Conservation (phyloP, 2,329 filamentous ascomycete species). For the Ploettnerulaceae sp. region DNA sequence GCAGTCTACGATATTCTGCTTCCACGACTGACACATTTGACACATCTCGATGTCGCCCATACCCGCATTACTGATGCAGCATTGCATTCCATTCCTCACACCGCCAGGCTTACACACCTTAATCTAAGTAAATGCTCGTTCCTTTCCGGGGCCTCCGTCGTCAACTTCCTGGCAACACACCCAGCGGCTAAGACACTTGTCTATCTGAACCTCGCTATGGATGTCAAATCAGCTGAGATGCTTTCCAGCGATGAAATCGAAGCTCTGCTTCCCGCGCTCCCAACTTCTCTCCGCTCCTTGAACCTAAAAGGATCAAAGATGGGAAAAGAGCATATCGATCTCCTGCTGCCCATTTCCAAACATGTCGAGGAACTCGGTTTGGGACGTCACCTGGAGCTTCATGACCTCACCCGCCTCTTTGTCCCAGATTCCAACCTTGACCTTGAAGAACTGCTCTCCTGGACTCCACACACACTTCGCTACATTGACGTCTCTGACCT, state of each 20-base stretch:
- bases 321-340: slow-evolving; percentile 56
- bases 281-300: slow-evolving; percentile 63
- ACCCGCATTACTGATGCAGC: slow-evolving; percentile 71
- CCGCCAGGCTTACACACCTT: slow-evolving; percentile 69
- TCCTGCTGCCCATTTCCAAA: slow-evolving; percentile 61
- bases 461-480: slow-evolving; percentile 57
- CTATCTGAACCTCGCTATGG: slow-evolving; percentile 69
- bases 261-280: slow-evolving; percentile 60
- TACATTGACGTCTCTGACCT: slow-evolving; percentile 77
- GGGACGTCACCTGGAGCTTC: slow-evolving; percentile 60
- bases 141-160: slow-evolving; percentile 60
- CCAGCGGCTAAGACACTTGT: slow-evolving; percentile 63
- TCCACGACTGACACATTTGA: slow-evolving; percentile 64
- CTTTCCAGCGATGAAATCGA: slow-evolving; percentile 62
- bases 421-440: slow-evolving; percentile 22
- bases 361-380: slow-evolving; percentile 73
- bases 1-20: slow-evolving; percentile 64
- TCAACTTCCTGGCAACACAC: slow-evolving; percentile 67
- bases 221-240: slow-evolving; percentile 67
- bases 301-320: slow-evolving; percentile 73
- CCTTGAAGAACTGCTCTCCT: slow-evolving; percentile 37
- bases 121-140: slow-evolving; percentile 73
- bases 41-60: slow-evolving; percentile 74
- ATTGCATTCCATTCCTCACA: slow-evolving; percentile 63
- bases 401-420: slow-evolving; percentile 46